Evolutionary conservation across 345 rosid genomes (phyloP), one percentile per base, ranked within the genome.

Genomic region (Odontarrhena argentea): DNA sequence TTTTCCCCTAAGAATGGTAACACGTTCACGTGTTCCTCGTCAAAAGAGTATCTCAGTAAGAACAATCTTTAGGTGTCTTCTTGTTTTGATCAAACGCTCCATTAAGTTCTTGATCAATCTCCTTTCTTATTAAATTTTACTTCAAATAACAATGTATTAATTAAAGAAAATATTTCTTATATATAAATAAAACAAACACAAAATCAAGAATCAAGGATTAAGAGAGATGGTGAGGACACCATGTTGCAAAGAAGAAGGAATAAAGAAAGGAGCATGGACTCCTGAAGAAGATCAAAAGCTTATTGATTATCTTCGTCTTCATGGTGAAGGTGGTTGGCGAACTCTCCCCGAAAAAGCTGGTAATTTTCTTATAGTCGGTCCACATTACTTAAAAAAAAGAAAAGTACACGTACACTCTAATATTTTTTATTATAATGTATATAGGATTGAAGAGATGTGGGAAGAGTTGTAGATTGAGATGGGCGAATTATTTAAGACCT

Each of bases 181-280:
- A 9, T 6, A 41, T 18, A 5, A 24, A 24, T 6, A 13, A 22
- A 7, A 41, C 9, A 18, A 18, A 18, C 22, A 18, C 22, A 1
- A 18, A 15, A 2, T 24, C 24, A 22, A 35, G 22, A 18, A 15
- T 28, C 36, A 70, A 49, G 51, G 58, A 46, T 43, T 40, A 55
- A 51, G 47, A 30, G 35, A 55, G 65, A 77, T 80, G 84, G 79
- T 70, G 64, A 74, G 79, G 41, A 66, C 79, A 26, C 79, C 77
- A 44, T 77, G 77, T 52, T 71, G 81, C 65, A 68, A 63, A 51
- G 60, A 55, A 38, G 65, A 63, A 18, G 81, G 79, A 10, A 18
- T 80, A 47, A 80, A 74, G 77, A 80, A 69, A 73, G 83, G 83
- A 24, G 80, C 83, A 18, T 80, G 83, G 83, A 74, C 79, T 28